Percentiles rank a stretch among this genome's conserved stretches.
Evolutionary conservation across 495 filamentous ascomycete species (phyloP).

Genomic region (Bathelium albidoporum): DNA sequence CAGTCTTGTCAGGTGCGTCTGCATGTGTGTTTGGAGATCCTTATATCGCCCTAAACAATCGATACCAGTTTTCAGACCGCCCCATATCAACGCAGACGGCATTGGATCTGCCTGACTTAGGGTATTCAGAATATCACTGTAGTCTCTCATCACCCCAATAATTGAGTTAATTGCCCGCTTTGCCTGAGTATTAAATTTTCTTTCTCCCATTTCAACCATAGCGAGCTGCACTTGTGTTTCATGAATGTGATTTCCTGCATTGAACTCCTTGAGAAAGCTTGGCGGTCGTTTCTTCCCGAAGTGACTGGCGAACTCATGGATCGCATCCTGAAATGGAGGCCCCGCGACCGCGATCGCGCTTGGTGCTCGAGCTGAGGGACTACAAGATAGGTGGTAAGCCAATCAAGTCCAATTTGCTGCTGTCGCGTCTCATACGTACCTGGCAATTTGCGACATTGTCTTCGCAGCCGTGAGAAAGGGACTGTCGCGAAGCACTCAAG

Average conservation of each 20-base stretch:
- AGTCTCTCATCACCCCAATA: slow-evolving; percentile 1
- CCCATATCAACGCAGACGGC: slow-evolving; percentile 5
- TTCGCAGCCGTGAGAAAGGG: no score
- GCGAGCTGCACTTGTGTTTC: background rate
- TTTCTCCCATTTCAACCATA: background rate
- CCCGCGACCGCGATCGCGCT: background rate
- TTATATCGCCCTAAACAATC: slow-evolving; percentile 4
- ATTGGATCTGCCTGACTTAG: slow-evolving; percentile 6
- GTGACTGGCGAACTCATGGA: background rate
- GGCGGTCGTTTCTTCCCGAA: background rate
- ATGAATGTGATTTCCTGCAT: background rate
- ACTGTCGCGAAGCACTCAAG: no score
- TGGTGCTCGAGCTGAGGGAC: background rate
- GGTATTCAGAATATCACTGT: background rate
- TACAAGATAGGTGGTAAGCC: background rate
- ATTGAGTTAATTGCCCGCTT: background rate
- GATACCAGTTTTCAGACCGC: background rate
- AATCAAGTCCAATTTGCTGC: background rate
- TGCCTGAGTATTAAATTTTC: background rate
- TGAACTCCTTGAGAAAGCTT: background rate
- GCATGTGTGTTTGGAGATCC: background rate
- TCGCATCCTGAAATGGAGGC: background rate
- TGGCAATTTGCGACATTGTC: background rate
- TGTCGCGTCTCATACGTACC: background rate
- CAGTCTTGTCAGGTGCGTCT: slow-evolving; percentile 1